Conservation (phyloP, 2,329 filamentous ascomycete genomes). For the Xylaria digitata region DNA sequence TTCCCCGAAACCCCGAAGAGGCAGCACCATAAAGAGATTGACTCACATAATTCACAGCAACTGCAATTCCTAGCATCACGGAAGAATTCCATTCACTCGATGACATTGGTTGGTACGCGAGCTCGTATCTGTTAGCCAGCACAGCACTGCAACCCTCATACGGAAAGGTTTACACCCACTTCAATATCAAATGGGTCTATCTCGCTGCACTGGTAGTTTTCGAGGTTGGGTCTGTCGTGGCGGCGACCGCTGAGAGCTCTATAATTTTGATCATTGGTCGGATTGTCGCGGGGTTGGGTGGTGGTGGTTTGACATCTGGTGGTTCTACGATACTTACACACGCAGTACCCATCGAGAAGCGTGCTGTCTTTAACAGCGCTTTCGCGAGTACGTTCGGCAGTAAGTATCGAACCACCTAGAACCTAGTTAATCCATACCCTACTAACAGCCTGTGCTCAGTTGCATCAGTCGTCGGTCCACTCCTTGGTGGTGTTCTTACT, state of each 20-base stretch:
- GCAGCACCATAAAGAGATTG: not conserved
- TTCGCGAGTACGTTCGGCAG: conserved; percentile 21
- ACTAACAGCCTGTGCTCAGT: conserved; percentile 4
- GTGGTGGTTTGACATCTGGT: conserved; percentile 16
- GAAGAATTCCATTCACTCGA: conserved; percentile 27
- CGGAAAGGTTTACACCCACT: conserved; percentile 29
- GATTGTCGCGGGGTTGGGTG: conserved; percentile 17
- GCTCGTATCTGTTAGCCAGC: conserved; percentile 28
- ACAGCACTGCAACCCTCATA: conserved; percentile 31
- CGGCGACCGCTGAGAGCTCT: conserved; percentile 16
- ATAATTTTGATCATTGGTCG: conserved; percentile 16
- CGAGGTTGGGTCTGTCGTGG: conserved; percentile 32
- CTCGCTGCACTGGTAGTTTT: conserved; percentile 25
- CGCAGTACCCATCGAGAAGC: conserved; percentile 15
- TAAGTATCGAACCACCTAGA: not conserved
- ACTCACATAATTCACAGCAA: conserved; percentile 13
- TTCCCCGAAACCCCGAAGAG: not conserved
- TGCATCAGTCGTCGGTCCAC: conserved; percentile 24
- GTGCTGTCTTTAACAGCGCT: conserved; percentile 14
- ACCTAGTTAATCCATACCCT: not conserved
- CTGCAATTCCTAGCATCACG: conserved; percentile 26
- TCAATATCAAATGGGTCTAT: conserved; percentile 23
- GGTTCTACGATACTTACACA: conserved; percentile 14
- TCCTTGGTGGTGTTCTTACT: conserved; percentile 27
- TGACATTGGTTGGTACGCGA: conserved; percentile 34